Base-by-base conservation (phyloP, 208 protist species). In the Trypanosoma melophagium region DNA sequence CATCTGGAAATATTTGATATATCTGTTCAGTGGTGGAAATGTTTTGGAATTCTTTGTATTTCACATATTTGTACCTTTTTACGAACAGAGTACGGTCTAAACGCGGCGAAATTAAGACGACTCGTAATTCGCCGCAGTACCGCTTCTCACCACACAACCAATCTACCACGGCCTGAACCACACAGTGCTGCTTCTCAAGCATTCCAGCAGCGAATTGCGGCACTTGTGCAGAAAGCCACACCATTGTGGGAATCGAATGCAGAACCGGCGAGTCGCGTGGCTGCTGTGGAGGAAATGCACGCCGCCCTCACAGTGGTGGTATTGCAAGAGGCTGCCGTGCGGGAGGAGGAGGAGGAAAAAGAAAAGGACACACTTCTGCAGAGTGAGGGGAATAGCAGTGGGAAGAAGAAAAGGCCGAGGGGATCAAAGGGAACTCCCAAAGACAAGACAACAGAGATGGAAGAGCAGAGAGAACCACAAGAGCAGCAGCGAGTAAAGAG, bases 31-130 rank as follows among this genome's bases (percentile, higher is more conserved):
- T 66, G 78, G 64, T 91, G 76, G 77, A 85, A 75, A 49, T 80
- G 75, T 40, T 59, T 86, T 17, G 86, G 89, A 7, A 68, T 85
- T 13, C 44, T 90, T 24, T 72, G 84, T 38, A 66, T 90, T 28
- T 41, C 68, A 16, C 70, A 76, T 24, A 58, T 94, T 2, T 55
- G 73, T 12, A 61, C 53, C 17, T 79, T 79, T 5, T 65, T 94
- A 17, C 19, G 53, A 1, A 17, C 35, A 9, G 84, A 84, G 69
- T 90, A 87, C 65, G 75, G 73, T 44, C 38, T 89, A 22, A 54
- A 71, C 49, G 60, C 56, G 28, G 14, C 63, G 17, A 65, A 65
- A 42, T 57, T 53, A 19, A 28, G 51, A 31, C 64, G 44, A 17
- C 31, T 55, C 45, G 21, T 53, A 44, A 51, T 50, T 19, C 58